phyloP scores from a whole-genome alignment of 2,329 filamentous ascomycete species.

The Cryphonectria radicalis region DNA sequence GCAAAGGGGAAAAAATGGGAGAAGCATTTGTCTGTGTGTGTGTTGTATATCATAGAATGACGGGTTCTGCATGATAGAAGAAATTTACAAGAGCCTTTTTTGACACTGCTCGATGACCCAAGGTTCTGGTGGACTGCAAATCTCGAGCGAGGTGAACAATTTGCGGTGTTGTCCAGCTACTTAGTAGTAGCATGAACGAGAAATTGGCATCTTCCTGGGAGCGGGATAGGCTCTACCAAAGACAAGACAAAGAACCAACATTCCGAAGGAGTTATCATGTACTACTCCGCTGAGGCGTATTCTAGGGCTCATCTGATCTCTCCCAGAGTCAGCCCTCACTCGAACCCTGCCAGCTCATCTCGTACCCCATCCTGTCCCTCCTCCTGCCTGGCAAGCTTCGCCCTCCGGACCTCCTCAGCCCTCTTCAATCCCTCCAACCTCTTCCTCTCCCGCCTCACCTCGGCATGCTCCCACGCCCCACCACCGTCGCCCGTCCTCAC shows the following conservation, averaged over 20 bases:
- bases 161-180: neutral
- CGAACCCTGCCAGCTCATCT: constrained; percentile 11
- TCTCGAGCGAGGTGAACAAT: neutral
- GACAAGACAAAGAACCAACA: neutral
- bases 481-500: constrained; percentile 41
- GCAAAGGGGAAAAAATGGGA: neutral
- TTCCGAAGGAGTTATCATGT: neutral
- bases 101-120: neutral
- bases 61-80: constrained; percentile 4
- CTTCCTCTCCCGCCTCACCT: constrained; percentile 58
- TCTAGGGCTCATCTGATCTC: neutral
- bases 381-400: constrained; percentile 42
- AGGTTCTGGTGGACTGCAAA: neutral
- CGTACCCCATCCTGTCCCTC: constrained; percentile 29
- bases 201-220: neutral
- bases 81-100: neutral
- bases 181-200: neutral
- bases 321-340: neutral
- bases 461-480: constrained; percentile 58
- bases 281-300: neutral
- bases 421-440: constrained; percentile 60
- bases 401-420: constrained; percentile 50
- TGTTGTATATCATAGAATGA: constrained; percentile 20
- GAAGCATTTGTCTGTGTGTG: neutral
- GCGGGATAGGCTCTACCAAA: neutral